Evolutionary conservation across 805 yeast species (phyloP).

Genomic region (Cyberlindnera subsufficiens): DNA sequence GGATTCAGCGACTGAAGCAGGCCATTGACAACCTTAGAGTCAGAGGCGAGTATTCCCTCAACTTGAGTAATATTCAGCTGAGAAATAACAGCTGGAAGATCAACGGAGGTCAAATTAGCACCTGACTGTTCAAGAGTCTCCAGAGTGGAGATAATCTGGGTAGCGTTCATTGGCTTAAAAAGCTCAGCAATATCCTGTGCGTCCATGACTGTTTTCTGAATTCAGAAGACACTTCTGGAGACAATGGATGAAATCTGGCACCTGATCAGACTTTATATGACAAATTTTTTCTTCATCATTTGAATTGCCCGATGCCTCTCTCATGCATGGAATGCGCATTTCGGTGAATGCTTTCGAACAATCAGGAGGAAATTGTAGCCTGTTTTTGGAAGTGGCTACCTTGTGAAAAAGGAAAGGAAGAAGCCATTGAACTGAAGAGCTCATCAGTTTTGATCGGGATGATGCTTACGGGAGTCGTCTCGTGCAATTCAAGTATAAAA

Average conservation of each 20-base stretch:
- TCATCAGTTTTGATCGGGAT: too few relatives aligned
- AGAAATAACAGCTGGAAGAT: slow-evolving; percentile 49
- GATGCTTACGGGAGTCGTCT: too few relatives aligned
- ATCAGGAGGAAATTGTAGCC: too few relatives aligned
- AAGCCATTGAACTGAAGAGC: too few relatives aligned
- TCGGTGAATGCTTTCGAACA: too few relatives aligned
- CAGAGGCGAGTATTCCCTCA: slow-evolving; percentile 18
- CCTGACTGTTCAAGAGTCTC: slow-evolving; percentile 13
- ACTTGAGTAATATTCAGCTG: slow-evolving; percentile 20
- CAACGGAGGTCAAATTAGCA: slow-evolving; percentile 63
- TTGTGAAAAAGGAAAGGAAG: too few relatives aligned
- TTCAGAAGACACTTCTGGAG: too few relatives aligned
- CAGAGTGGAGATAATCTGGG: slow-evolving; percentile 18
- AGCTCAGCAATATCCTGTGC: slow-evolving; percentile 14
- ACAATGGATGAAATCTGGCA: not conserved
- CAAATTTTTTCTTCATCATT: not conserved
- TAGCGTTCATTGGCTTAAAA: slow-evolving; percentile 19
- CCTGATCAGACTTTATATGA: not conserved
- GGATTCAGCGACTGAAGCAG: slow-evolving; percentile 17
- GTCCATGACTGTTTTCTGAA: slow-evolving; percentile 7
- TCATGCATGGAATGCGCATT: too few relatives aligned
- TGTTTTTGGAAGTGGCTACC: too few relatives aligned
- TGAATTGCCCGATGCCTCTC: not conserved
- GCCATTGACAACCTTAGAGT: slow-evolving; percentile 16
- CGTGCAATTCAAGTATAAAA: too few relatives aligned